Percentiles rank a stretch among this genome's conserved stretches.
Conservation (phyloP, 1,284 basidiomycete species). For the Apiotrichum montevideense region DNA sequence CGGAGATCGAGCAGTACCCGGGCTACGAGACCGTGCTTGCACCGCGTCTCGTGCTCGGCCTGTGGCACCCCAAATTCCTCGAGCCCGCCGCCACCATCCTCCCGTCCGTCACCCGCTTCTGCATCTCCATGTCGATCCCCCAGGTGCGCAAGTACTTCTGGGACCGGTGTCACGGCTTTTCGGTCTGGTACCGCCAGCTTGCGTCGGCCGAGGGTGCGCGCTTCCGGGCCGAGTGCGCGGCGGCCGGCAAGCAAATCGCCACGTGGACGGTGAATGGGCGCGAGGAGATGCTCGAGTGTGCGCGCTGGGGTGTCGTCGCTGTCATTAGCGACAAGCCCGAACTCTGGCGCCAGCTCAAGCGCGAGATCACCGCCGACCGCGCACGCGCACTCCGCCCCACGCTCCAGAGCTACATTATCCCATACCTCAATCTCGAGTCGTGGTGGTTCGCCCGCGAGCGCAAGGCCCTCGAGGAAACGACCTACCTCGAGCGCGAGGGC, state of each 20-base stretch:
- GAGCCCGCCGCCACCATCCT: slow-evolving; percentile 65
- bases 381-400: slow-evolving; percentile 28
- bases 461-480: slow-evolving; percentile 35
- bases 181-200: slow-evolving; percentile 70
- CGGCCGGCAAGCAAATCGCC: slow-evolving; percentile 74
- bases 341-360: slow-evolving; percentile 35
- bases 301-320: slow-evolving; percentile 81
- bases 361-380: slow-evolving; percentile 28
- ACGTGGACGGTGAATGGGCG: slow-evolving; percentile 74
- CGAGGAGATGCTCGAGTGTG: slow-evolving; percentile 91
- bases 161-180: slow-evolving; percentile 81
- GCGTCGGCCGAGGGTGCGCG: slow-evolving; percentile 61
- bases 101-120: slow-evolving; percentile 75
- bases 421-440: slow-evolving; percentile 29
- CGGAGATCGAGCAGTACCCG: slow-evolving; percentile 61
- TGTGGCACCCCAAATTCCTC: slow-evolving; percentile 71
- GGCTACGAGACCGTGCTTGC: slow-evolving; percentile 75
- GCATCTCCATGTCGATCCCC: slow-evolving; percentile 63
- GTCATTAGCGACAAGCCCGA: slow-evolving; percentile 72
- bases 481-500: slow-evolving; percentile 45
- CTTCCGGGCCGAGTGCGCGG: slow-evolving; percentile 73
- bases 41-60: slow-evolving; percentile 78
- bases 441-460: slow-evolving; percentile 35
- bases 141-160: slow-evolving; percentile 84
- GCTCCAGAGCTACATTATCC: slow-evolving; percentile 24